Conservation (phyloP, 2,329 filamentous ascomycete genomes). For the Phialophora verrucosa region DNA sequence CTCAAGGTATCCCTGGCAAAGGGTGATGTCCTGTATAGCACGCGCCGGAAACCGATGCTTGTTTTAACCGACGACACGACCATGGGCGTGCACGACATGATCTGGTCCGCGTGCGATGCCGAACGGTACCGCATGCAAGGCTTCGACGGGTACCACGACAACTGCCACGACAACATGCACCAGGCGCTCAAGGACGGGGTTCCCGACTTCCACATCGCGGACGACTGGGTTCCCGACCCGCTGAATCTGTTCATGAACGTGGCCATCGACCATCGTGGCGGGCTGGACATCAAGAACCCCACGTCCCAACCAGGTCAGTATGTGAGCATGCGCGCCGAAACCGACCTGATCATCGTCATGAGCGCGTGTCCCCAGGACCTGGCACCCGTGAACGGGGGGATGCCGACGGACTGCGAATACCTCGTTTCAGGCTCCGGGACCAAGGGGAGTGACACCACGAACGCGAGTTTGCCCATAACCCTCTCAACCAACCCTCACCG, state of each 20-base stretch:
- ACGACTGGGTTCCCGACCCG: conserved; percentile 45
- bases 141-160: conserved; percentile 46
- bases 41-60: conserved; percentile 47
- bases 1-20: conserved; percentile 41
- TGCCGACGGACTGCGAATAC: conserved; percentile 43
- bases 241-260: conserved; percentile 55
- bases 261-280: conserved; percentile 37
- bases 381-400: conserved; percentile 46
- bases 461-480: not conserved
- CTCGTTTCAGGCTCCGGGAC: conserved; percentile 3
- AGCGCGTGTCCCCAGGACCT: conserved; percentile 53
- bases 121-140: conserved; percentile 49
- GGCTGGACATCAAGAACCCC: conserved; percentile 42
- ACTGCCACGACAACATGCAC: conserved; percentile 50
- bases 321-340: conserved; percentile 46
- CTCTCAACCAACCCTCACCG: not conserved
- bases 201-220: conserved; percentile 32
- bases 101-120: conserved; percentile 50
- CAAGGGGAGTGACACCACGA: not conserved
- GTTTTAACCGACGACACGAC: conserved; percentile 48
- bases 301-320: conserved; percentile 46
- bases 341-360: conserved; percentile 49
- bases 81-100: conserved; percentile 48
- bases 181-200: conserved; percentile 40
- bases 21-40: conserved; percentile 48